Conservation (phyloP, 2,329 filamentous ascomycete genomes). For the Penicillium thymicola region DNA sequence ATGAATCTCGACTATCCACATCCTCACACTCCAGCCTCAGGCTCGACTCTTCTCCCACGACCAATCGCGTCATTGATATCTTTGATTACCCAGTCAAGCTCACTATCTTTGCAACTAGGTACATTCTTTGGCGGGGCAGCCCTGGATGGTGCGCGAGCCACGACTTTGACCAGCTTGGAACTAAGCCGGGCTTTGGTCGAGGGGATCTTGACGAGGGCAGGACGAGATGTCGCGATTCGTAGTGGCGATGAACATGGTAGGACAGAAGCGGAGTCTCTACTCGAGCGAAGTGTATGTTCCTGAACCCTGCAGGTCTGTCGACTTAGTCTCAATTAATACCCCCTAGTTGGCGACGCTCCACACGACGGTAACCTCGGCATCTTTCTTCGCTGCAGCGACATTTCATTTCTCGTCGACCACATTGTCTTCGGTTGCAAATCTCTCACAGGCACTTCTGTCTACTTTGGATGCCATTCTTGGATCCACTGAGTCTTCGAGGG, state of each 20-base stretch:
- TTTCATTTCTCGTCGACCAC: slow-evolving; percentile 47
- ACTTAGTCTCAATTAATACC: slow-evolving; percentile 9
- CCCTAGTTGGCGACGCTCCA: slow-evolving; percentile 44
- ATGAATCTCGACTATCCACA: not conserved
- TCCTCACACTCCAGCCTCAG: slow-evolving; percentile 15
- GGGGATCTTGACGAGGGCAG: slow-evolving; percentile 43
- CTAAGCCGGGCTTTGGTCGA: slow-evolving; percentile 46
- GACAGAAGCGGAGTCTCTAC: slow-evolving; percentile 42
- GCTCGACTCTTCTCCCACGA: slow-evolving; percentile 41
- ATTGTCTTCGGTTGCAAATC: slow-evolving; percentile 41
- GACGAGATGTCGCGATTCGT: slow-evolving; percentile 42
- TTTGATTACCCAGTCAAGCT: slow-evolving; percentile 45
- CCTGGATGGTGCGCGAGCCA: slow-evolving; percentile 43
- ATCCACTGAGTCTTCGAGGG: slow-evolving; percentile 48
- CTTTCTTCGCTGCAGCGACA: slow-evolving; percentile 47
- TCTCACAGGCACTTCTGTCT: slow-evolving; percentile 45
- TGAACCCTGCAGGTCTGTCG: not conserved
- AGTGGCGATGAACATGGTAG: slow-evolving; percentile 49
- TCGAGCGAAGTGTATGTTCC: slow-evolving; percentile 45
- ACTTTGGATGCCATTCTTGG: slow-evolving; percentile 48
- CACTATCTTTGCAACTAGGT: slow-evolving; percentile 44
- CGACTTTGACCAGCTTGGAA: slow-evolving; percentile 45
- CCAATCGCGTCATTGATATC: slow-evolving; percentile 46
- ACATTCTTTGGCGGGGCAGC: slow-evolving; percentile 44
- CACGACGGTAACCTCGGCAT: slow-evolving; percentile 45